These are phyloP conservation scores for Saccharomycopsis oosterbeekiorum DNA, from an alignment of 805 yeast species.

Conservation along the genomic window DNA sequence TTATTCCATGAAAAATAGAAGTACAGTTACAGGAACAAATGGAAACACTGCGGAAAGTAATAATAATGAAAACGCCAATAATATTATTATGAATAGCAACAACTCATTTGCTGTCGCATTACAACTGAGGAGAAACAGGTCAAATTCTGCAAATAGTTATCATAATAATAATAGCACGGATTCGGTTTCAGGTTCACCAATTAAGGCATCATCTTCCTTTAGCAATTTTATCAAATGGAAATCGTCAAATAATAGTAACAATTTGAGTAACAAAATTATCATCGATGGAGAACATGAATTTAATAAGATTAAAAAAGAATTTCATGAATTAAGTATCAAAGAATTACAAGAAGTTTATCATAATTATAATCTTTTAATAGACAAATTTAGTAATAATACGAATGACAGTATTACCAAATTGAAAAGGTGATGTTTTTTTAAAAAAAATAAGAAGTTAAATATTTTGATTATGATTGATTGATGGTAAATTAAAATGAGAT, in stretches of 20 bases:
- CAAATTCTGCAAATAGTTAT: constrained; percentile 12
- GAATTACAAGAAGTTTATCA: constrained; percentile 14
- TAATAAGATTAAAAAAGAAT: constrained; percentile 6
- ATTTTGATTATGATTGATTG: no score
- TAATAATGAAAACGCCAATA: not conserved
- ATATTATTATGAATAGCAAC: not conserved
- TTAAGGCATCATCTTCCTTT: constrained; percentile 3
- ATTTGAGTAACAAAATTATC: not conserved
- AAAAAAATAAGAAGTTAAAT: no score
- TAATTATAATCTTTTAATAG: constrained; percentile 11
- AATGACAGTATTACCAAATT: not conserved
- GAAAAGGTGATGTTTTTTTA: not conserved
- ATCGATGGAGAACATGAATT: not conserved
- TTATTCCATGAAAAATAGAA: not conserved
- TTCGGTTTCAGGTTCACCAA: constrained; percentile 7
- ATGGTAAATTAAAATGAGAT: no score
- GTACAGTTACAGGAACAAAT: not conserved
- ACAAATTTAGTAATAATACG: not conserved
- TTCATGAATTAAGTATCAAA: constrained; percentile 11
- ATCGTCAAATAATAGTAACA: not conserved
- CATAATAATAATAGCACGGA: not conserved
- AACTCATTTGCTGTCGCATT: not conserved
- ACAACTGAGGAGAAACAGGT: constrained; percentile 6
- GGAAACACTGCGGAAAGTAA: not conserved
- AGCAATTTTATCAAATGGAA: constrained; percentile 15